Evolutionary conservation across 2,329 filamentous ascomycete genomes (phyloP), one percentile per base, ranked within the genome.

Genomic region (Ascochyta koolunga): DNA sequence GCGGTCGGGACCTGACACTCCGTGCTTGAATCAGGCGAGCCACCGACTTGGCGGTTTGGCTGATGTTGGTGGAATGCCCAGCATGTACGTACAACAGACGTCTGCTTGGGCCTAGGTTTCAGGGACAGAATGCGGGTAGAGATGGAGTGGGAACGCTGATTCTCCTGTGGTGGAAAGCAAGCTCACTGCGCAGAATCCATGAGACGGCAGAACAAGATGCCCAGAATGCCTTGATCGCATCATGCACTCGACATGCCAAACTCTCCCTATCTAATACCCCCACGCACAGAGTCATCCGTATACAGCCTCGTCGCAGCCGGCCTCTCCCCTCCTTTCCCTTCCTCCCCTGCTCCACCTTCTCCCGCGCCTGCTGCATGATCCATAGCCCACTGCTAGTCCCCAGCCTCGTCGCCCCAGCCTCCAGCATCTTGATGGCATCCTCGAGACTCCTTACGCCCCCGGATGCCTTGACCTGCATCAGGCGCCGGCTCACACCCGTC

Each of bases 391-490:
- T 77, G 68, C 82, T 85, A 5, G 82, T 81, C 7, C 84, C 84
- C 56, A 87, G 75, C 33, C 84, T 75, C 35, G 76, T 78, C 1
- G 84, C 84, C 1, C 84, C 84, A 2, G 81, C 80, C 62, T 81
- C 78, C 22, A 86, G 63, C 82, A 86, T 85, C 59, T 71, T 74
- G 39, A 80, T 62, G 52, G 80, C 80, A 56, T 83, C 80, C 41
- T 77, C 77, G 18, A 81, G 66, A 16, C 77, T 79, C 58, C 81
- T 73, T 1, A 86, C 76, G 0, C 83, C 84, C 3, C 84, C 84
- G 55, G 80, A 83, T 7, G 84, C 84, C 70, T 86, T 86, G 39
- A 86, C 82, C 49, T 79, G 73, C 73, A 82, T 80, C 58, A 67
- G 65, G 50, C 60, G 63, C 31, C 55, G 65, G 44, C 65, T 58